Evolutionary conservation across 768 basidiomycete genomes (phyloP).

Genomic region (Termitomyces sp.): DNA sequence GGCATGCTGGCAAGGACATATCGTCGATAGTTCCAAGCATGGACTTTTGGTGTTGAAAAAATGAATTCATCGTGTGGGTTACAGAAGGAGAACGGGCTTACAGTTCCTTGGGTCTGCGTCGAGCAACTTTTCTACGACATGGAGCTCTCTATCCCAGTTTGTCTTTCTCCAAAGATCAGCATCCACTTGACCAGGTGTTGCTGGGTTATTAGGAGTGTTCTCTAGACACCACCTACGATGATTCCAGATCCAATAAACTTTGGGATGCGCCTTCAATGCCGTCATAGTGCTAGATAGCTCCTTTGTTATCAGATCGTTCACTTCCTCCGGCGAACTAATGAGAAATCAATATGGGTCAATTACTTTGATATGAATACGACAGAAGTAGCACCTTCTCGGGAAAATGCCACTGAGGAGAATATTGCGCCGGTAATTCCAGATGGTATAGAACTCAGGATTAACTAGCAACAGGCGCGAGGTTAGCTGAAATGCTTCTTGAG

Average conservation of each 20-base stretch:
- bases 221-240: conserved; percentile 94
- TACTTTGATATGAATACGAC: neutral
- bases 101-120: conserved; percentile 91
- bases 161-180: conserved; percentile 65
- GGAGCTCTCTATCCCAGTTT: conserved; percentile 83
- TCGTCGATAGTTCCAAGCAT: conserved; percentile 92
- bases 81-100: conserved; percentile 29
- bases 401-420: conserved; percentile 75
- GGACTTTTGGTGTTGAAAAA: conserved; percentile 46
- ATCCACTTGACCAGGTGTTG: conserved; percentile 34
- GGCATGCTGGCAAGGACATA: conserved; percentile 76
- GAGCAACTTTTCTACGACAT: conserved; percentile 88
- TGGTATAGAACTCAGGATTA: conserved; percentile 95
- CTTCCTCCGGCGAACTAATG: conserved; percentile 51
- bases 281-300: conserved; percentile 81
- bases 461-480: conserved; percentile 72
- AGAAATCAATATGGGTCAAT: conserved; percentile 8
- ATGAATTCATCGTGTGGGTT: neutral
- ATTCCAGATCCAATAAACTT: conserved; percentile 99
- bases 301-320: conserved; percentile 57
- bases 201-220: conserved; percentile 73
- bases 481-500: conserved; percentile 66
- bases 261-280: conserved; percentile 81
- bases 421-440: conserved; percentile 90
- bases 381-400: conserved; percentile 44